Evolutionary conservation across 441 rosid species (phyloP), one percentile per base, ranked within the genome.

Genomic region (Erodium moschatum): DNA sequence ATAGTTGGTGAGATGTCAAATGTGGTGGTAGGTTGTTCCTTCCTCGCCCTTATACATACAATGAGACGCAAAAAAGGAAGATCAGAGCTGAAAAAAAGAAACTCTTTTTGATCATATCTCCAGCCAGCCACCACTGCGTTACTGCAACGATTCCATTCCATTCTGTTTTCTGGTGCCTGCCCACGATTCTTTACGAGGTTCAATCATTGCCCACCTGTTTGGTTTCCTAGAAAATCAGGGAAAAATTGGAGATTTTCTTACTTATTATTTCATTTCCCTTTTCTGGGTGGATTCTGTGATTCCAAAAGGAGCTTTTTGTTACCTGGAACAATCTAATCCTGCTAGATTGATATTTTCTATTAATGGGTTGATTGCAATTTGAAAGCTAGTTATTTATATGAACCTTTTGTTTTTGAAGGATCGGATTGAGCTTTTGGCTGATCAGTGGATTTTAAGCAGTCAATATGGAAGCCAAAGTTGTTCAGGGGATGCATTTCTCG

Each of bases 391-490:
- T 12, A 46, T 46, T 46, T n/a, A 52, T 52, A n/a, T 15, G 18
- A 38, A 38, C 42, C 9, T 6, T 38, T 38, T 38, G 42, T 38
- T 38, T 38, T 38, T 38, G 42, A 38, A 38, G 60, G 20, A 11
- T 46, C 15, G 60, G 20, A 52, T 52, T 52, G 15, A 68, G 70
- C 15, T 62, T 35, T 48, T 21, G 64, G 61, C 61, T 66, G 58
- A 66, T 15, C 38, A 27, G 9, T 38, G 8, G 6, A 11, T 46
- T 12, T 4, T 46, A 3, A 46, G 52, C 52, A 46, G 52, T 46
- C 6, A 66, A 29, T 15, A 91, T 89, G 92, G 91, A 87, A 67
- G 87, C 81, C 16, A 78, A 72, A 66, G 66, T 76, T 71, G 79
- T 75, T 42, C 81, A 72, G 60, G 72, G 80, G 73, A 76, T 82